phyloP scores from a whole-genome alignment of 2,329 filamentous ascomycete genomes.

The Ophiobolus disseminans region DNA sequence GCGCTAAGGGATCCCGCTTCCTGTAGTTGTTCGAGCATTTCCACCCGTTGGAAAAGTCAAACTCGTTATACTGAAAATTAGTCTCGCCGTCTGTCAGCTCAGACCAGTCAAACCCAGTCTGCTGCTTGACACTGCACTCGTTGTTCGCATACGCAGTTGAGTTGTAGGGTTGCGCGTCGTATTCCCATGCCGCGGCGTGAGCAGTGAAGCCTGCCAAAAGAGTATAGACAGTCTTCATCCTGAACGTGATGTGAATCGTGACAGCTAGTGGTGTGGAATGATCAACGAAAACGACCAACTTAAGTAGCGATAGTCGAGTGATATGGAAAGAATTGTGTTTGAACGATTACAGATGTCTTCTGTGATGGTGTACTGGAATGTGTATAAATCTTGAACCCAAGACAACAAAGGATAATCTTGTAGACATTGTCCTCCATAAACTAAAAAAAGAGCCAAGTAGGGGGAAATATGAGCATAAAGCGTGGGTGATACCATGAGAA shows the following conservation, averaged over 20 bases:
- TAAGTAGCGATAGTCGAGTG: too few relatives aligned
- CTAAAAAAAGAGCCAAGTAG: too few relatives aligned
- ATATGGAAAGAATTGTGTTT: too few relatives aligned
- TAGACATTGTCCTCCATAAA: too few relatives aligned
- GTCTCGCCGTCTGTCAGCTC: constrained; percentile 57
- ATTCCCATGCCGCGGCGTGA: constrained; percentile 58
- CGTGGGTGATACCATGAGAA: too few relatives aligned
- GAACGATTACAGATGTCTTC: too few relatives aligned
- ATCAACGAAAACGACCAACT: too few relatives aligned
- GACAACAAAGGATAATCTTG: too few relatives aligned
- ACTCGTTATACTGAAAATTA: constrained; percentile 73
- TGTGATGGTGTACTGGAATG: too few relatives aligned
- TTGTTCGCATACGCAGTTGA: constrained; percentile 78
- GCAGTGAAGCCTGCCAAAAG: constrained; percentile 56
- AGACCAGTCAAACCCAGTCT: constrained; percentile 74
- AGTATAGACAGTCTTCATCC: constrained; percentile 53
- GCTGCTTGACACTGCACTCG: constrained; percentile 74
- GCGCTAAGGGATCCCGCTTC: constrained; percentile 64
- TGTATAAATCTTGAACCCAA: too few relatives aligned
- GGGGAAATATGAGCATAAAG: too few relatives aligned
- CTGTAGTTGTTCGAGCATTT: constrained; percentile 67
- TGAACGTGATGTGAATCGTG: constrained; percentile 39
- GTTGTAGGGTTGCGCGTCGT: constrained; percentile 63
- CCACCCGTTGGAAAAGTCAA: constrained; percentile 70
- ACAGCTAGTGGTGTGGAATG: too few relatives aligned